These are phyloP conservation scores for Mangifera indica DNA, from an alignment of 345 rosid genomes.

Conservation along the genomic window DNA sequence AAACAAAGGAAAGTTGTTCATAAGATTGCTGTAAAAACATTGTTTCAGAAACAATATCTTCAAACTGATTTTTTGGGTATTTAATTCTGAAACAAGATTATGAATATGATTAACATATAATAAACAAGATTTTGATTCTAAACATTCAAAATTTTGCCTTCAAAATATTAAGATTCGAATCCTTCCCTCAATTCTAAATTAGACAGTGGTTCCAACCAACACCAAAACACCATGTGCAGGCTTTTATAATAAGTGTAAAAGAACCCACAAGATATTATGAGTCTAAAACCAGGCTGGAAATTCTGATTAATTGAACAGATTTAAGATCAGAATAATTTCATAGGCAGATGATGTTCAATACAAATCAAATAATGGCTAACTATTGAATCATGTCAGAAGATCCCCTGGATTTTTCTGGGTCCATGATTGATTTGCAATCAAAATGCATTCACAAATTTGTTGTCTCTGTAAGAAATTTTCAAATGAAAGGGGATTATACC, in stretches of 20 bases:
- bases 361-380: background rate
- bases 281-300: background rate
- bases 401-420: background rate
- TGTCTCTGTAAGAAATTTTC: too few relatives aligned
- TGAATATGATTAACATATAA: too few relatives aligned
- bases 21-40: background rate
- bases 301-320: too few relatives aligned
- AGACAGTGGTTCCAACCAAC: background rate
- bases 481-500: constrained; percentile 33
- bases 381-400: too few relatives aligned
- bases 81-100: too few relatives aligned
- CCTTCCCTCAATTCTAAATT: background rate
- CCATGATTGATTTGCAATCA: too few relatives aligned
- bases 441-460: too few relatives aligned
- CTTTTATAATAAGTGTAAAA: background rate
- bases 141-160: too few relatives aligned
- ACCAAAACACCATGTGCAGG: background rate
- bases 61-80: too few relatives aligned
- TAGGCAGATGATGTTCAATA: background rate
- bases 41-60: background rate
- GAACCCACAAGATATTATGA: background rate
- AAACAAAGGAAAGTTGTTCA: background rate
- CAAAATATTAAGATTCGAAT: background rate
- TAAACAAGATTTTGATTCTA: too few relatives aligned
- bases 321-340: background rate